These are phyloP conservation scores for Triangularia setosa DNA, from an alignment of 2,329 filamentous ascomycete genomes.

Conservation along the genomic window DNA sequence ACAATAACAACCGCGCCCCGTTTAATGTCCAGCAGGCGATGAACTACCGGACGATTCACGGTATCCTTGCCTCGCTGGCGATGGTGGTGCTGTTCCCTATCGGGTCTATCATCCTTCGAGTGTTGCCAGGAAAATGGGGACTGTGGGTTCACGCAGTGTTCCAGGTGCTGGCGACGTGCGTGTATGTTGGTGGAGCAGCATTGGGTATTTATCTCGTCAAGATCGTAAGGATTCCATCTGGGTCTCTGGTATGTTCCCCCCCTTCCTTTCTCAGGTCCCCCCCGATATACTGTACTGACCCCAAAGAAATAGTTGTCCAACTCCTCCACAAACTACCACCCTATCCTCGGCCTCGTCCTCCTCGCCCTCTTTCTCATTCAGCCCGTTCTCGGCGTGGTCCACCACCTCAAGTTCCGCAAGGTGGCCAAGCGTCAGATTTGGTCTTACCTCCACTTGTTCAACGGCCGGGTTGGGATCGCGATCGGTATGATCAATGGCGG, in stretches of 20 bases:
- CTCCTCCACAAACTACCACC: constrained; percentile 38
- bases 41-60: constrained; percentile 37
- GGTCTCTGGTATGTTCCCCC: constrained; percentile 32
- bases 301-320: constrained; percentile 28
- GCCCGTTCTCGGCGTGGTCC: constrained; percentile 39
- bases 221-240: constrained; percentile 31
- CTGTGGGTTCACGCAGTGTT: constrained; percentile 38
- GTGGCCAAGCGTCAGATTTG: constrained; percentile 37
- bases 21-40: constrained; percentile 31
- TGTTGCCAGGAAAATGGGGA: constrained; percentile 34
- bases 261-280: not conserved
- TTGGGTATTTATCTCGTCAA: constrained; percentile 41
- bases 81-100: constrained; percentile 43
- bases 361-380: constrained; percentile 39
- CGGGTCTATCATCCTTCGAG: constrained; percentile 41
- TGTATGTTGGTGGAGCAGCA: constrained; percentile 39
- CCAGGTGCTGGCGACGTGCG: constrained; percentile 36
- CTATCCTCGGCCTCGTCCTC: constrained; percentile 44
- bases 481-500: constrained; percentile 45
- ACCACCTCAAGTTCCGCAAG: constrained; percentile 40
- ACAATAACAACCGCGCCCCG: not conserved
- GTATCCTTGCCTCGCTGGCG: constrained; percentile 38
- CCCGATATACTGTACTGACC: not conserved
- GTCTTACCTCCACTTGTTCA: constrained; percentile 42
- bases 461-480: constrained; percentile 38